Evolutionary conservation across 1,139 yeast species (phyloP).

Genomic region (Protomyces inundatus): DNA sequence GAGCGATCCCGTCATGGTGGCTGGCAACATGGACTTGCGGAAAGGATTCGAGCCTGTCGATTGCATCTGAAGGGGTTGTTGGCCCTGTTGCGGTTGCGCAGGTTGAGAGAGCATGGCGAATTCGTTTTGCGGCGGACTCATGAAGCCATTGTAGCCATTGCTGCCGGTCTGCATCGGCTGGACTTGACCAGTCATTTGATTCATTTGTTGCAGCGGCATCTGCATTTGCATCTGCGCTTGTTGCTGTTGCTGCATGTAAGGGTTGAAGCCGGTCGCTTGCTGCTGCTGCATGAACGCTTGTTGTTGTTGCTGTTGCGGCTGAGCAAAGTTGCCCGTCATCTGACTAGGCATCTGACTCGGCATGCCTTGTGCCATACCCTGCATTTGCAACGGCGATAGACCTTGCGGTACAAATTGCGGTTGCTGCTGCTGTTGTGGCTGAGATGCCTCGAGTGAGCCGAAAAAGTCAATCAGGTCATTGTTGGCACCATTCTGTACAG

Average conservation of each 20-base stretch:
- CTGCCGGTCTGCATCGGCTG: constrained; percentile 11
- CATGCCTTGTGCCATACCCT: constrained; percentile 27
- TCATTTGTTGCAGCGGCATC: constrained; percentile 15
- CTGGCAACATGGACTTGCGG: constrained; percentile 26
- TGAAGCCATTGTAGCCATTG: constrained; percentile 47
- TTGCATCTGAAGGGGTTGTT: constrained; percentile 16
- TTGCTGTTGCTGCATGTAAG: constrained; percentile 28
- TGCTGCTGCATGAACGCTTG: constrained; percentile 32
- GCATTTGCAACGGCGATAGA: constrained; percentile 35
- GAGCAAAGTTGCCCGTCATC: constrained; percentile 2
- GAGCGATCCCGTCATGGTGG: neutral
- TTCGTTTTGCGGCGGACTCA: constrained; percentile 31
- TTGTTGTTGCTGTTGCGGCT: constrained; percentile 32
- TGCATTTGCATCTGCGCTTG: constrained; percentile 29
- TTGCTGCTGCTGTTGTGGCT: constrained; percentile 16
- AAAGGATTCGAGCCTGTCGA: constrained; percentile 30
- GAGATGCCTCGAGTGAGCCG: constrained; percentile 30
- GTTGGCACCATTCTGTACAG: constrained; percentile 14
- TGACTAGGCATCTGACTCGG: neutral
- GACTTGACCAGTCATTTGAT: constrained; percentile 28
- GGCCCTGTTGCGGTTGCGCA: neutral
- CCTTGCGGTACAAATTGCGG: constrained; percentile 27
- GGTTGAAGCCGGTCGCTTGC: constrained; percentile 22
- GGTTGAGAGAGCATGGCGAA: constrained; percentile 1
- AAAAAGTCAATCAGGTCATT: constrained; percentile 34